Conservation (phyloP, 75 land plant genomes). For the Pinus tabuliformis region DNA sequence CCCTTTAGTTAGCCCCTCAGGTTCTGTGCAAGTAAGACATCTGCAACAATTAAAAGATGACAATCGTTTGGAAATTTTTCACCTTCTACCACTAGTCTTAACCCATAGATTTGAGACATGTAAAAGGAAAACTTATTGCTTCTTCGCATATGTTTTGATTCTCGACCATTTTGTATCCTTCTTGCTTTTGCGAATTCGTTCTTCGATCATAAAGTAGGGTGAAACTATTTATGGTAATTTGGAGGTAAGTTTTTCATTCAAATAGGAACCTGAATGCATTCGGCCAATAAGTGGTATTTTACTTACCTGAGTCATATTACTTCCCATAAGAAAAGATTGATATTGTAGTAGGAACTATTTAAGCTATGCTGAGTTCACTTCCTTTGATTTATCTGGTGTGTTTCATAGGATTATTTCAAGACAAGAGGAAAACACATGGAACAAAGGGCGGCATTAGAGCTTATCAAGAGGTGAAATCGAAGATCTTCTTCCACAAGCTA, state of each 20-base stretch:
- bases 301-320: slow-evolving; percentile 34
- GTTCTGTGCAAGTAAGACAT: too few relatives aligned
- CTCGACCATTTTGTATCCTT: neutral
- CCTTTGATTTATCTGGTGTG: neutral
- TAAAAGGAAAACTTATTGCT: neutral
- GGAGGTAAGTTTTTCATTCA: slow-evolving; percentile 86
- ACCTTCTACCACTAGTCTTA: neutral
- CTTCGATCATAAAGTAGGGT: slow-evolving; percentile 43
- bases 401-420: slow-evolving; percentile 47
- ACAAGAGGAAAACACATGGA: slow-evolving; percentile 48
- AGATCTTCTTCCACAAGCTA: slow-evolving; percentile 18
- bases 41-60: too few relatives aligned
- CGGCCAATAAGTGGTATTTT: slow-evolving; percentile 61
- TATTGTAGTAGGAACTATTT: neutral
- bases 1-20: too few relatives aligned
- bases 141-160: neutral
- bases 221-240: slow-evolving; percentile 92
- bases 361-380: neutral
- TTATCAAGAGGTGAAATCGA: slow-evolving; percentile 24
- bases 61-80: neutral
- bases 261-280: slow-evolving; percentile 85
- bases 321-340: neutral
- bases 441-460: slow-evolving; percentile 61
- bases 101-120: neutral
- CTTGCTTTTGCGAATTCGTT: neutral